A percentile compares a stretch with the other conserved stretches of the same genome.
These are phyloP conservation scores for Xylariaceae sp. DNA, from an alignment of 2,329 filamentous ascomycete species.

Conservation along the genomic window DNA sequence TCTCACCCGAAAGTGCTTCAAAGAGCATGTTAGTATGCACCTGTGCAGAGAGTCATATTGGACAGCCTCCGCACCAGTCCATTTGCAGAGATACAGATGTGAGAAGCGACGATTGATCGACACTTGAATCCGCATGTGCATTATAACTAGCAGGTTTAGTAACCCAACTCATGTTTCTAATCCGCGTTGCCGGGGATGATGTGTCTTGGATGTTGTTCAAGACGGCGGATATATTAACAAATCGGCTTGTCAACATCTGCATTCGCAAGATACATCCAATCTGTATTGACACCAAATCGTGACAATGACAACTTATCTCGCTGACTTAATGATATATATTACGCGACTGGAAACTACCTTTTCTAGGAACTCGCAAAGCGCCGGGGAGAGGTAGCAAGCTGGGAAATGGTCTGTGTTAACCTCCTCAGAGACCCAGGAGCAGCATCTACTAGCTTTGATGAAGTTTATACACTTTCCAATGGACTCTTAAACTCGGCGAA, in stretches of 20 bases:
- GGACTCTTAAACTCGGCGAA: background rate
- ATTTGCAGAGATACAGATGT: constrained; percentile 13
- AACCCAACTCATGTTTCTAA: constrained; percentile 14
- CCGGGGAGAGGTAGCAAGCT: constrained; percentile 3
- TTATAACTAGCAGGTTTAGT: constrained; percentile 10
- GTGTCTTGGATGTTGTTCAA: constrained; percentile 13
- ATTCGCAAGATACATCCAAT: constrained; percentile 10
- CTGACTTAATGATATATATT: constrained; percentile 4
- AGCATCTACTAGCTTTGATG: constrained; percentile 13
- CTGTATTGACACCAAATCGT: background rate
- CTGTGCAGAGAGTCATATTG: constrained; percentile 1
- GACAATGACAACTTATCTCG: background rate
- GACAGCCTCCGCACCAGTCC: constrained; percentile 3
- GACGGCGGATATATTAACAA: constrained; percentile 9
- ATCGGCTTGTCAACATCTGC: constrained; percentile 15
- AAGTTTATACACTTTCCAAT: constrained; percentile 5
- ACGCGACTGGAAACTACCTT: constrained; percentile 12
- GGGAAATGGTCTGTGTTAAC: constrained; percentile 15
- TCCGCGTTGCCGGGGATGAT: constrained; percentile 12
- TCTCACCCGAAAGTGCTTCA: background rate
- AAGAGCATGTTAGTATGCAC: constrained; percentile 7
- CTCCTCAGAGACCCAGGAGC: constrained; percentile 11
- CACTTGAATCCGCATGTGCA: too few relatives aligned
- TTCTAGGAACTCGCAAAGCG: constrained; percentile 10
- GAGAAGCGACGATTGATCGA: too few relatives aligned